Conservation (phyloP, 306 rosid genomes). For the Corylus americana region DNA sequence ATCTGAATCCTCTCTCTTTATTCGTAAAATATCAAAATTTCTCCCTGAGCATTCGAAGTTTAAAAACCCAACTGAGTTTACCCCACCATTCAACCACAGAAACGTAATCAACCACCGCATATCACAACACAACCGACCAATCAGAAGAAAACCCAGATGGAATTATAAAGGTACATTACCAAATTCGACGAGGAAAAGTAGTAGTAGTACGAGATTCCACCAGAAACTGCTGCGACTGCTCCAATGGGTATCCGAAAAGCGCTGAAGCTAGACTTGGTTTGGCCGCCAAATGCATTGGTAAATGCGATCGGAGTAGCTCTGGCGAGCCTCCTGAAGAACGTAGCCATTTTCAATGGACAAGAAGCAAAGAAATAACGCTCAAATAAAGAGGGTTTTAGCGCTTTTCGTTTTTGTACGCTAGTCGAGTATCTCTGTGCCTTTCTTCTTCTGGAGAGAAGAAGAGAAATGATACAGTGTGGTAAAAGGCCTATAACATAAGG, state of each 20-base stretch:
- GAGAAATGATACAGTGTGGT: background rate
- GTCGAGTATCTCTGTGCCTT: background rate
- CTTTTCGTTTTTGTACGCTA: background rate
- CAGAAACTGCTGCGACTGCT: conserved; percentile 78
- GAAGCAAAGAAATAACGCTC: conserved; percentile 1
- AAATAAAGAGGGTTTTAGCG: background rate
- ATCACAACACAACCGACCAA: background rate
- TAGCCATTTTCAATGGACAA: conserved; percentile 55
- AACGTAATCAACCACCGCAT: background rate
- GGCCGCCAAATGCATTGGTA: conserved; percentile 35
- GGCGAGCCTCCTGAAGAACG: conserved; percentile 62
- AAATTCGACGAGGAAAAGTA: conserved; percentile 56
- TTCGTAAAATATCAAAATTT: background rate
- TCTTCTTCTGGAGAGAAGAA: background rate
- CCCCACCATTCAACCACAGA: background rate
- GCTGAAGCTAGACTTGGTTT: conserved; percentile 44
- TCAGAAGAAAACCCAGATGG: conserved; percentile 13
- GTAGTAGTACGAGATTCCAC: conserved; percentile 73
- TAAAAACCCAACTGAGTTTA: background rate
- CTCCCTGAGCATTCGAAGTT: background rate
- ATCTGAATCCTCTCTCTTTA: background rate
- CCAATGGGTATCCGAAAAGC: conserved; percentile 58
- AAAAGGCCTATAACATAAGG: too few relatives aligned
- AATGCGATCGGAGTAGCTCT: conserved; percentile 59
- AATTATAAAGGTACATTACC: conserved; percentile 38